These are phyloP conservation scores for Teunomyces pallodes DNA, from an alignment of 805 yeast genomes.

Conservation along the genomic window DNA sequence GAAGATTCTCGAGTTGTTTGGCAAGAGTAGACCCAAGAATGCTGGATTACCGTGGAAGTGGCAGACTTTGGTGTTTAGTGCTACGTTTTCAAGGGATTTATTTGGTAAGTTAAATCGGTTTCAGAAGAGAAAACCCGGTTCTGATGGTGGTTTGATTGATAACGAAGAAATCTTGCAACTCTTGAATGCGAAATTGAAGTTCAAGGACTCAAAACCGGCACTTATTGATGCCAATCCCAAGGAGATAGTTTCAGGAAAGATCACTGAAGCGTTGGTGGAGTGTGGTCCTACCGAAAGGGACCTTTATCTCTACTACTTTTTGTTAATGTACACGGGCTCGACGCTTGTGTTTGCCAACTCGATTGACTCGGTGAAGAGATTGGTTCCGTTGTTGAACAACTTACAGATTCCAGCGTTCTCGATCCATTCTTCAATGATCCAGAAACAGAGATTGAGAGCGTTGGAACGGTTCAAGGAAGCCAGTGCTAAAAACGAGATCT, in stretches of 20 bases:
- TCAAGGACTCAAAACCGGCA: slow-evolving; percentile 63
- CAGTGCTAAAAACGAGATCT: slow-evolving; percentile 44
- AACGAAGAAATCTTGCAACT: slow-evolving; percentile 63
- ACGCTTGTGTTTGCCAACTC: slow-evolving; percentile 91
- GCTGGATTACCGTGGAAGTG: slow-evolving; percentile 43
- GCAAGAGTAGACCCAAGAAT: slow-evolving; percentile 45
- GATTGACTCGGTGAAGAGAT: slow-evolving; percentile 89
- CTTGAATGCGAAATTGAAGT: slow-evolving; percentile 66
- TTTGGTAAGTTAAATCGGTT: slow-evolving; percentile 65
- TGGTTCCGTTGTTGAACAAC: slow-evolving; percentile 71
- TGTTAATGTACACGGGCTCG: slow-evolving; percentile 81
- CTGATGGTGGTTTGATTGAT: slow-evolving; percentile 34
- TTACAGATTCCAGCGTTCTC: slow-evolving; percentile 69
- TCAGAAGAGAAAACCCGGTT: slow-evolving; percentile 19
- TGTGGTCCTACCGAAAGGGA: slow-evolving; percentile 91
- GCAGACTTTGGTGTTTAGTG: slow-evolving; percentile 93
- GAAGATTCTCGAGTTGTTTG: slow-evolving; percentile 66
- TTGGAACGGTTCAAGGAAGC: slow-evolving; percentile 74
- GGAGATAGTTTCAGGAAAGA: slow-evolving; percentile 67
- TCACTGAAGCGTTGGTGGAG: slow-evolving; percentile 85
- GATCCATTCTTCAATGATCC: slow-evolving; percentile 92
- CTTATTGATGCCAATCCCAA: slow-evolving; percentile 86
- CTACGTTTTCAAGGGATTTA: slow-evolving; percentile 83
- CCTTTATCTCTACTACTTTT: slow-evolving; percentile 81
- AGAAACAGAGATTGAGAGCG: slow-evolving; percentile 84